phyloP scores from a whole-genome alignment of 306 rosid species.

The Pterocarpus santalinus region DNA sequence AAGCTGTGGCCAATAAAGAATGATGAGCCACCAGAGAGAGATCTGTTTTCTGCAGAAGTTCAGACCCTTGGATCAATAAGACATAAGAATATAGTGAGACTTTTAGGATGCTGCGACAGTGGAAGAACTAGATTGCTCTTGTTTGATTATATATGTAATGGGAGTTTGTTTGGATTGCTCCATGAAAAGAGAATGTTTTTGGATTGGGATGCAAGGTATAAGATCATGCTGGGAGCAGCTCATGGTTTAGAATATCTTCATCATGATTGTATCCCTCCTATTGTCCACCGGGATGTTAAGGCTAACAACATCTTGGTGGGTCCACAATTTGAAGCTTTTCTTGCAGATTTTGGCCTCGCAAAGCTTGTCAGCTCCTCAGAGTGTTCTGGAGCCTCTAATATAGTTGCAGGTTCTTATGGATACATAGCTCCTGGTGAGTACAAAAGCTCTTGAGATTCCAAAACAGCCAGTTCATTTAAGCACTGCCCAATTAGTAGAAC shows the following conservation, averaged over 20 bases:
- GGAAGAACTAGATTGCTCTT: slow-evolving; percentile 81
- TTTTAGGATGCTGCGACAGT: slow-evolving; percentile 83
- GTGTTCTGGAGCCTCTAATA: slow-evolving; percentile 66
- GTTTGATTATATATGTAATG: slow-evolving; percentile 90
- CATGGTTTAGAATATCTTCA: slow-evolving; percentile 96
- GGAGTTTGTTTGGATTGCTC: slow-evolving; percentile 77
- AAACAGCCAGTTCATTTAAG: not conserved
- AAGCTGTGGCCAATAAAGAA: slow-evolving; percentile 81
- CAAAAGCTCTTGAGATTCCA: slow-evolving; percentile 30
- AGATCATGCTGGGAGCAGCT: slow-evolving; percentile 86
- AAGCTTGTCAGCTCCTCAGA: slow-evolving; percentile 72
- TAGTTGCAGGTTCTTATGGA: slow-evolving; percentile 92
- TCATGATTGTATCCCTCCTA: slow-evolving; percentile 92
- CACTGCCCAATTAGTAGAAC: slow-evolving; percentile 4
- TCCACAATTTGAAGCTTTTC: slow-evolving; percentile 80
- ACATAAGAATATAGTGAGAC: slow-evolving; percentile 92
- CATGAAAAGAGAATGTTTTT: slow-evolving; percentile 86
- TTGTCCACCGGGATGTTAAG: slow-evolving; percentile 84
- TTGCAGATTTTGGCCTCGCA: slow-evolving; percentile 96
- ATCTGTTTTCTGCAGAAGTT: slow-evolving; percentile 83
- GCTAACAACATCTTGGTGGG: slow-evolving; percentile 94
- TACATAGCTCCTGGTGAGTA: slow-evolving; percentile 95
- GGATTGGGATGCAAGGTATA: slow-evolving; percentile 97
- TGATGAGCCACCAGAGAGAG: slow-evolving; percentile 73
- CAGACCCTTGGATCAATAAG: slow-evolving; percentile 87